Base-by-base conservation (phyloP, 139 green algal species). In the Ettlia oleoabundans region DNA sequence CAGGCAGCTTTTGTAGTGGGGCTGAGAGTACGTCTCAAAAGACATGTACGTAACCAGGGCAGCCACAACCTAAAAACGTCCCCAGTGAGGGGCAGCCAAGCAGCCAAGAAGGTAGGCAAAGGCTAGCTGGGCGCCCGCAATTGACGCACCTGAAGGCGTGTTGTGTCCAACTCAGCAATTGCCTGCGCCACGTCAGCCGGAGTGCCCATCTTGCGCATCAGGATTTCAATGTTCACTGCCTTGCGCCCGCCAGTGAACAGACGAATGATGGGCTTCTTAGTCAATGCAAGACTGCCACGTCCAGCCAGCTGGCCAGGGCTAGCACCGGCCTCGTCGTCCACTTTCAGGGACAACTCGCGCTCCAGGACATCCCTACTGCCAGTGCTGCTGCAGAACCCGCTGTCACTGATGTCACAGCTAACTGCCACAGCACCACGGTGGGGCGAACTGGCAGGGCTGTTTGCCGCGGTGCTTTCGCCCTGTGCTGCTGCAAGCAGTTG, bases 151-250 rank as follows among this genome's bases (percentile, higher is more conserved):
- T 67, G 62, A 18, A 80, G 73, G 35, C 58, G 58, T 15, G 24
- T 3, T 26, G 75, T 72, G 61, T 72, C 75, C 64, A 82, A 40
- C 64, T 74, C 77, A 21, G 42, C 61, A 26, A 71, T n/a, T 2
- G 65, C 77, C 43, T 82, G 64, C 10, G 42, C 61, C 76, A 82
- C 61, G 64, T 82, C 40, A 47, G 30, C 47, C 30, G 77, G 73
- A 22, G 18, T 38, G 73, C 63, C 63, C 77, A 82, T 41, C 77
- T 82, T 38, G n/a, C 63, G 64, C 77, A 82, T 32, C 42, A 76
- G 41, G 43, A 82, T 82, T 42, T 82, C 77, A 9, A 82, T 62
- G 43, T 82, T 82, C 32, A 82, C 77, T 7, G 77, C 77, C 64
- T 75, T 74, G 8, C 77, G 77, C 2, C 77, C 75, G 2, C 35